These are phyloP conservation scores for Colletotrichum endophyticum DNA, from an alignment of 2,329 filamentous ascomycete species.

Conservation along the genomic window DNA sequence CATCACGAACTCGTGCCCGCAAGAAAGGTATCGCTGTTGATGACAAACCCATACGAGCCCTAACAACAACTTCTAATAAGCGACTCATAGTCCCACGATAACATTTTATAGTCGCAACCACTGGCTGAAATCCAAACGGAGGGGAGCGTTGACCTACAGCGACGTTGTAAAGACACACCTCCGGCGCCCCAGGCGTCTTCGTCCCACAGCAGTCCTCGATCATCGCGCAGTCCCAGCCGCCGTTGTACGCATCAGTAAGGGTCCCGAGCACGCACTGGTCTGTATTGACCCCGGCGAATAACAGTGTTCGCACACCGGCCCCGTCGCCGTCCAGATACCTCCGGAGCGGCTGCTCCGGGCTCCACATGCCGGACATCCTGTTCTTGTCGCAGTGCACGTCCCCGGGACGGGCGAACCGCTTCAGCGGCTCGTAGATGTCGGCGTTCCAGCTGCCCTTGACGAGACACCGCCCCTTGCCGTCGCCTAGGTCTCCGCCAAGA, in stretches of 20 bases:
- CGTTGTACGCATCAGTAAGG: conserved; percentile 58
- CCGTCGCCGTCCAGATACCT: conserved; percentile 34
- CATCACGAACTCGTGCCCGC: conserved; percentile 1
- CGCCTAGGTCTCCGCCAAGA: conserved; percentile 53
- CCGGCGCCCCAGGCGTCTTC: conserved; percentile 3
- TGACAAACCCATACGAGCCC: conserved; percentile 17
- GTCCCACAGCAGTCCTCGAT: conserved; percentile 17
- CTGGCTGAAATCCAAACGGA: not conserved
- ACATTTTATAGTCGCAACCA: not conserved
- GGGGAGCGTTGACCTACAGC: not conserved
- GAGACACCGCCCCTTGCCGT: conserved; percentile 47
- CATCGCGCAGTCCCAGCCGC: conserved; percentile 38
- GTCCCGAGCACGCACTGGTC: conserved; percentile 66
- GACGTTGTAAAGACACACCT: conserved; percentile 12
- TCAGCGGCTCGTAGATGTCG: conserved; percentile 51
- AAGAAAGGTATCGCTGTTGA: not conserved
- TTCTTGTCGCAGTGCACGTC: conserved; percentile 63
- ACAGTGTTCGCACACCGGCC: conserved; percentile 47
- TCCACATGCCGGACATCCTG: conserved; percentile 63
- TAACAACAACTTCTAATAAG: not conserved
- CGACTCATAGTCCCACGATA: not conserved
- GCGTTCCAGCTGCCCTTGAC: conserved; percentile 63
- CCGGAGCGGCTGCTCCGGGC: conserved; percentile 43
- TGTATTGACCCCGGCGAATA: conserved; percentile 66
- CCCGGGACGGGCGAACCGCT: conserved; percentile 25